Conservation (phyloP, 208 protist species). For the Trypanosomatidae sp. region DNA sequence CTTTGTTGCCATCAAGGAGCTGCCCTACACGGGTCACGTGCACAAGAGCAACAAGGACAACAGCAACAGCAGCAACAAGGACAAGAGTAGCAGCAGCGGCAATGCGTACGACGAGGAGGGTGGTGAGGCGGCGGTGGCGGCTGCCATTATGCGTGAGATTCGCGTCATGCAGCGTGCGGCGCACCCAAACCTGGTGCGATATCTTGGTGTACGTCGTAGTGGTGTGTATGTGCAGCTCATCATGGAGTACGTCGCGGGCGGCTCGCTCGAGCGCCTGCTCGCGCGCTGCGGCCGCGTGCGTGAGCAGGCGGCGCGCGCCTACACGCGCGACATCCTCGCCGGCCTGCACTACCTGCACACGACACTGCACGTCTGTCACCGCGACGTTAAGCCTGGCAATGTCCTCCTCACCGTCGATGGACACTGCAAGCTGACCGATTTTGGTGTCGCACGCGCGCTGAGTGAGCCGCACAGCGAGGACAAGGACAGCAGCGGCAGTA, state of each 20-base stretch:
- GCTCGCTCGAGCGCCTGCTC: slow-evolving; percentile 64
- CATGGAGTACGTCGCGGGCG: slow-evolving; percentile 84
- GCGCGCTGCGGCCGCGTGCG: slow-evolving; percentile 32
- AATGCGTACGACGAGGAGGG: neutral
- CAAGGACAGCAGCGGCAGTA: neutral
- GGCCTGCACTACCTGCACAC: slow-evolving; percentile 79
- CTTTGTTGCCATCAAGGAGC: slow-evolving; percentile 85
- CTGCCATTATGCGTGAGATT: slow-evolving; percentile 55
- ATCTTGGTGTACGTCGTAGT: slow-evolving; percentile 64
- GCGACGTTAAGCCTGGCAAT: slow-evolving; percentile 88
- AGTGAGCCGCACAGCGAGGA: slow-evolving; percentile 8
- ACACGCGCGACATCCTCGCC: slow-evolving; percentile 57
- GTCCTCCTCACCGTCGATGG: slow-evolving; percentile 80
- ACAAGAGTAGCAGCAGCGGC: neutral
- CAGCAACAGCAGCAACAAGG: neutral
- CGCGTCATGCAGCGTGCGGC: slow-evolving; percentile 51
- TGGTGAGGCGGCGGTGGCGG: slow-evolving; percentile 8
- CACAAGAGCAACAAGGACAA: no score
- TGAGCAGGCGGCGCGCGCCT: slow-evolving; percentile 60
- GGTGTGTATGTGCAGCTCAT: slow-evolving; percentile 63
- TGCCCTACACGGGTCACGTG: slow-evolving; percentile 36
- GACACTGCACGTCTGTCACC: slow-evolving; percentile 66
- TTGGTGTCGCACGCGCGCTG: slow-evolving; percentile 64
- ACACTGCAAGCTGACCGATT: slow-evolving; percentile 80
- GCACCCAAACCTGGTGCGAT: slow-evolving; percentile 69